phyloP scores from a whole-genome alignment of 768 basidiomycete species.

The Leccinum incarnatum region DNA sequence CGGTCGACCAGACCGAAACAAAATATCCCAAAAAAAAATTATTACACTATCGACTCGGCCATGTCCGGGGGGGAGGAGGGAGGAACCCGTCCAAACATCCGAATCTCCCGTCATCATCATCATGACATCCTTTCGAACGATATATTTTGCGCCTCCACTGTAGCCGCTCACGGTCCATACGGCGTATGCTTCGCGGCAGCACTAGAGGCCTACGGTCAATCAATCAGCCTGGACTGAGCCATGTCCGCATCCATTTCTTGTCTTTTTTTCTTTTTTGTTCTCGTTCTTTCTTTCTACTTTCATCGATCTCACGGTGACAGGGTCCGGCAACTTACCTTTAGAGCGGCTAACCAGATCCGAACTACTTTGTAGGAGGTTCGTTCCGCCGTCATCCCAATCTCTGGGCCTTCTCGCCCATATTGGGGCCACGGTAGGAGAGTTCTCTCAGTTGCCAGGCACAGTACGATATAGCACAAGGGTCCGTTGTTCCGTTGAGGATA shows the following conservation, averaged over 20 bases:
- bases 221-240: constrained; percentile 5
- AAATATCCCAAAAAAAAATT: neutral
- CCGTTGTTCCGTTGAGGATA: neutral
- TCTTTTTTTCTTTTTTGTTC: neutral
- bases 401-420: neutral
- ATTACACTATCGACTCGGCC: neutral
- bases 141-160: neutral
- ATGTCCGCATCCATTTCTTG: neutral
- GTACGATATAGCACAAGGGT: neutral
- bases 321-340: constrained; percentile 7
- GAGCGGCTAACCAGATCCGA: neutral
- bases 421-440: neutral
- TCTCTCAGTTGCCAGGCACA: constrained; percentile 20
- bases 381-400: neutral
- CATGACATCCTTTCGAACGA: neutral
- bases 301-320: neutral
- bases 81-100: neutral
- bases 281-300: neutral
- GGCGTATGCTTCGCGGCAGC: neutral
- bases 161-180: neutral
- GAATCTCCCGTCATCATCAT: neutral
- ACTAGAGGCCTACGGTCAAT: neutral
- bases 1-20: neutral
- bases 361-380: neutral
- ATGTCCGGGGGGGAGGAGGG: neutral